A percentile compares a stretch with the other conserved stretches of the same genome.
phyloP scores from a whole-genome alignment of 129 eudicot species.

The Helianthus annuus region DNA sequence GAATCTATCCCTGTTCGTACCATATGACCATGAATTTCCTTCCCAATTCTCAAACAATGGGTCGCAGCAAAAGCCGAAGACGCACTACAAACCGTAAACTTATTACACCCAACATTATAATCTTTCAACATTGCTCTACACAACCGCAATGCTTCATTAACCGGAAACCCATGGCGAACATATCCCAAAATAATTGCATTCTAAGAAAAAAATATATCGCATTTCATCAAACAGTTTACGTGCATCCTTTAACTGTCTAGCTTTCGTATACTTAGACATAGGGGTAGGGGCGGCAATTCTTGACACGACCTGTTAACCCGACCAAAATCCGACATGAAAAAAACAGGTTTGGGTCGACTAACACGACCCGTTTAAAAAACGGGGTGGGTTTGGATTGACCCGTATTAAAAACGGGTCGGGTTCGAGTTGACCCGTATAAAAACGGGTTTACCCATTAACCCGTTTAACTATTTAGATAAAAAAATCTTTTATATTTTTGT shows the following conservation, averaged over 20 bases:
- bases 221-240: slow-evolving; percentile 8
- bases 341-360: no score
- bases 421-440: no score
- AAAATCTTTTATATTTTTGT: no score
- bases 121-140: slow-evolving; percentile 6
- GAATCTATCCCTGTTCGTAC: slow-evolving; percentile 5
- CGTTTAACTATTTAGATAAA: no score
- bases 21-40: slow-evolving; percentile 18
- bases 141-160: neutral
- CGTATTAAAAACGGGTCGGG: no score
- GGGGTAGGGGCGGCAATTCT: no score
- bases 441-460: no score
- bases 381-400: no score
- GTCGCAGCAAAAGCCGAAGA: slow-evolving; percentile 51
- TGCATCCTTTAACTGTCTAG: neutral
- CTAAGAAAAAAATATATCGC: slow-evolving; percentile 12
- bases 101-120: slow-evolving; percentile 22
- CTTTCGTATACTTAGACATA: neutral
- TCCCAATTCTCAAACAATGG: slow-evolving; percentile 18
- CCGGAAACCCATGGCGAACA: neutral
- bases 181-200: slow-evolving; percentile 15
- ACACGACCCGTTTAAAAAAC: no score
- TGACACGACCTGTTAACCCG: no score
- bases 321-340: no score
- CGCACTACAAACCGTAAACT: slow-evolving; percentile 51